phyloP scores from a whole-genome alignment of 2,329 filamentous ascomycete species.

The Colletotrichum horii region DNA sequence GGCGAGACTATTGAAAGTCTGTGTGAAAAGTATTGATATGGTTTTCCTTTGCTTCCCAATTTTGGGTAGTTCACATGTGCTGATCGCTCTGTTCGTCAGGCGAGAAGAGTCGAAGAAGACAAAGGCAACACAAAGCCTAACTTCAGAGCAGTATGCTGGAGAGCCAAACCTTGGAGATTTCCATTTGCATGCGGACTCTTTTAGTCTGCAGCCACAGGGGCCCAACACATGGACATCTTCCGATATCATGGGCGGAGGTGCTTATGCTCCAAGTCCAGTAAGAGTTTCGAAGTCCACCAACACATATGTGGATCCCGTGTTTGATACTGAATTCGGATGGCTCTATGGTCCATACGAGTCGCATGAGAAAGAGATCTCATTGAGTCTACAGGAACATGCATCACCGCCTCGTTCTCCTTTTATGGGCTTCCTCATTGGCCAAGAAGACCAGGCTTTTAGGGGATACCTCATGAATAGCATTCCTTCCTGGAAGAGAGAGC shows the following conservation, averaged over 20 bases:
- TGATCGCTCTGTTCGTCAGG: neutral
- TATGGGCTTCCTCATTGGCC: neutral
- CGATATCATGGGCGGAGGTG: neutral
- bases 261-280: neutral
- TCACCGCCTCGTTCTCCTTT: rapidly evolving
- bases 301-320: neutral
- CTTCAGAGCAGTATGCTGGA: neutral
- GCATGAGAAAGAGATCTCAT: neutral
- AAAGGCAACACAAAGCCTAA: neutral
- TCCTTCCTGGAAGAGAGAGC: neutral
- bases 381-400: rapidly evolving
- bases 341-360: rapidly evolving
- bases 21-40: neutral
- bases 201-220: neutral
- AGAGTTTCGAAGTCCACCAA: neutral
- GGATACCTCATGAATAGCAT: neutral
- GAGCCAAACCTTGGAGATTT: neutral
- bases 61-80: neutral
- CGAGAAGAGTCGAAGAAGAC: neutral
- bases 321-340: neutral
- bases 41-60: neutral
- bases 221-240: neutral
- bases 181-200: neutral
- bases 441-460: neutral
- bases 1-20: neutral